Evolutionary conservation across 352 stramenopile genomes (phyloP).

Genomic region (Phytophthora meadii): DNA sequence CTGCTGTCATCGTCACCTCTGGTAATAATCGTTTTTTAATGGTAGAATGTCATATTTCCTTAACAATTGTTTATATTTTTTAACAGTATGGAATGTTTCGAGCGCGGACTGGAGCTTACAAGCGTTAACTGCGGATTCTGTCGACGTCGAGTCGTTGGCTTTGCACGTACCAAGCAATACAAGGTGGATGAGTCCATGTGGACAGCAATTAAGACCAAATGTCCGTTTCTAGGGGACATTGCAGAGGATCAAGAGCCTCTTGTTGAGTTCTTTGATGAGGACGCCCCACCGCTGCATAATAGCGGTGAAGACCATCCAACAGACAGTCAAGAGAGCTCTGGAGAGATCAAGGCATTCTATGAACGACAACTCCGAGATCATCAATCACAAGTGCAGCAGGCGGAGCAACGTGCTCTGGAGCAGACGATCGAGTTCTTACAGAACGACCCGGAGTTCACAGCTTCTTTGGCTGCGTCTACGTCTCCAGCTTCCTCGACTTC

Average conservation of each 20-base stretch:
- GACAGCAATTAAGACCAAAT: slow-evolving; percentile 53
- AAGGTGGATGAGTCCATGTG: slow-evolving; percentile 75
- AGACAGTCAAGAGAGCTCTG: slow-evolving; percentile 8
- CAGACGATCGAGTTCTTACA: slow-evolving; percentile 66
- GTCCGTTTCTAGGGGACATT: slow-evolving; percentile 52
- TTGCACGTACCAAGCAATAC: slow-evolving; percentile 78
- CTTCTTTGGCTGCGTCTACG: slow-evolving; percentile 26
- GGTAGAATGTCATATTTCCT: not conserved
- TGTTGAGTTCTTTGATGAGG: slow-evolving; percentile 63
- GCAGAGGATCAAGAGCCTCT: slow-evolving; percentile 32
- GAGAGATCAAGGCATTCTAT: slow-evolving; percentile 55
- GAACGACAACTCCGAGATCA: slow-evolving; percentile 45
- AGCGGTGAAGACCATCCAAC: slow-evolving; percentile 33
- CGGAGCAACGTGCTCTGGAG: slow-evolving; percentile 46
- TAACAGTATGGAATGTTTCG: slow-evolving; percentile 68
- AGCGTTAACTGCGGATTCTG: slow-evolving; percentile 86
- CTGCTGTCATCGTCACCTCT: slow-evolving; percentile 77
- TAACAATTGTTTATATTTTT: slow-evolving; percentile 11
- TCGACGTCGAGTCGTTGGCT: slow-evolving; percentile 74
- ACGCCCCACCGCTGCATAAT: slow-evolving; percentile 43
- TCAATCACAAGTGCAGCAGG: slow-evolving; percentile 37
- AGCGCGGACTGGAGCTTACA: slow-evolving; percentile 75
- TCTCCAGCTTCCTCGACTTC: slow-evolving; percentile 31
- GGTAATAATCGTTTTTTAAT: slow-evolving; percentile 33
- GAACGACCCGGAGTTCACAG: slow-evolving; percentile 54